These are phyloP conservation scores for Mycena olivaceomarginata DNA, from an alignment of 768 basidiomycete genomes.

Conservation along the genomic window DNA sequence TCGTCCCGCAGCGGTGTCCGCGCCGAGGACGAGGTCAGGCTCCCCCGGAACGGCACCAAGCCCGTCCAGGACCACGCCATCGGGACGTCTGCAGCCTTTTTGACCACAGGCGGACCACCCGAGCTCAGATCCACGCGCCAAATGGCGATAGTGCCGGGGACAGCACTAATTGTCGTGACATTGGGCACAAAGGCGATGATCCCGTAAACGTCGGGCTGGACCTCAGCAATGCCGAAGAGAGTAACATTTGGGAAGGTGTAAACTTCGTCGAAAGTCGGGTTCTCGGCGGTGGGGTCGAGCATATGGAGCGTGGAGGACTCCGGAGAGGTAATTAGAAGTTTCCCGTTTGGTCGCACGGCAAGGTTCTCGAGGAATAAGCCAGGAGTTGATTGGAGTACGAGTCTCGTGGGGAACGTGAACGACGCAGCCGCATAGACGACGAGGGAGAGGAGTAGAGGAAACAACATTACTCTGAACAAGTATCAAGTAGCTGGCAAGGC, in stretches of 20 bases:
- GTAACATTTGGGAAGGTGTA: constrained; percentile 35
- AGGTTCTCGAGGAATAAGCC: constrained; percentile 32
- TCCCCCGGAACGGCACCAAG: constrained; percentile 23
- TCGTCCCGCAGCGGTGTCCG: constrained; percentile 20
- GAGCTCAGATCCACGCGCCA: constrained; percentile 32
- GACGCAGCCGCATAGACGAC: constrained; percentile 17
- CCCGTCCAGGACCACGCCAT: constrained; percentile 24
- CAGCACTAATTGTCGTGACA: constrained; percentile 18
- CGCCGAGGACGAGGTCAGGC: constrained; percentile 32
- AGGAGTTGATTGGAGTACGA: constrained; percentile 22
- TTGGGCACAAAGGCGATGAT: constrained; percentile 17
- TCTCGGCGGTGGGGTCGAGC: constrained; percentile 18
- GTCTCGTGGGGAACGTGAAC: constrained; percentile 28
- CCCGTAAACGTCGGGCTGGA: constrained; percentile 29
- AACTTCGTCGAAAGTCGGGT: constrained; percentile 24
- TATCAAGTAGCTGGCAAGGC: constrained; percentile 15
- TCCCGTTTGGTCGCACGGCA: constrained; percentile 27
- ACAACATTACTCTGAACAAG: constrained; percentile 23
- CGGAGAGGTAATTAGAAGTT: constrained; percentile 28
- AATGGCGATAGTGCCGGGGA: constrained; percentile 26
- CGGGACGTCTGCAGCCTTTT: constrained; percentile 25
- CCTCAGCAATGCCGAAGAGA: constrained; percentile 27
- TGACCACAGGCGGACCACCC: constrained; percentile 19
- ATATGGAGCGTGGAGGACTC: constrained; percentile 21
- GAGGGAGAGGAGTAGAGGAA: constrained; percentile 21